Percentiles rank a stretch among this genome's conserved stretches.
Evolutionary conservation across 164 flowering plant genomes (phyloP).

Genomic region (Pachysandra terminalis): DNA sequence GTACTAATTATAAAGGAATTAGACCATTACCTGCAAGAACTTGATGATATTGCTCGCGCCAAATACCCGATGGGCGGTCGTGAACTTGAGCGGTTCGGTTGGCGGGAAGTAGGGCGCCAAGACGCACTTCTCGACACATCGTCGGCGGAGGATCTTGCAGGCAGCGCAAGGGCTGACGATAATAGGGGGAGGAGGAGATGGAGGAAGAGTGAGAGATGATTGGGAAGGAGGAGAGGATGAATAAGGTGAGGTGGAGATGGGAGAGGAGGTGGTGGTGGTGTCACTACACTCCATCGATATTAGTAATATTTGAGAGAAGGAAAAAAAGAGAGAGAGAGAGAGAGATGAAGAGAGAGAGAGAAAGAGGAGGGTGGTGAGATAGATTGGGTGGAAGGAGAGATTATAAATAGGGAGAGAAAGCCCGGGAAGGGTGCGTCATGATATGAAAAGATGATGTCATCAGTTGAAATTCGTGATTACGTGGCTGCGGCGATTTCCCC

Average conservation of each 20-base stretch:
- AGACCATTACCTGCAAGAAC: slow-evolving; percentile 43
- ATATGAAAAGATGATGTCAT: neutral
- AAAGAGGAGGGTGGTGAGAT: too few relatives aligned
- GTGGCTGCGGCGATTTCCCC: neutral
- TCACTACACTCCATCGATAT: too few relatives aligned
- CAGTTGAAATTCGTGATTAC: neutral
- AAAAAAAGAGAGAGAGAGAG: too few relatives aligned
- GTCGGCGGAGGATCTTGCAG: slow-evolving; percentile 46
- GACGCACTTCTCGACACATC: slow-evolving; percentile 52
- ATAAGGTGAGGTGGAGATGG: slow-evolving; percentile 4
- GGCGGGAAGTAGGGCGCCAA: slow-evolving; percentile 60
- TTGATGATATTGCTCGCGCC: slow-evolving; percentile 65
- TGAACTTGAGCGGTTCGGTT: slow-evolving; percentile 47
- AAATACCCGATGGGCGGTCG: slow-evolving; percentile 55
- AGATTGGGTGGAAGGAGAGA: too few relatives aligned
- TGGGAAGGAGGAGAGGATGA: slow-evolving; percentile 22
- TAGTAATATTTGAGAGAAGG: too few relatives aligned
- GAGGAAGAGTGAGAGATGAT: neutral
- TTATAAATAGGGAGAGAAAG: neutral
- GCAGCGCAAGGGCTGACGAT: slow-evolving; percentile 54
- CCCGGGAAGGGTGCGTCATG: slow-evolving; percentile 4
- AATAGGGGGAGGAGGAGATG: slow-evolving; percentile 18
- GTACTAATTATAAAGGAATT: neutral
- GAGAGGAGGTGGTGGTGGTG: slow-evolving; percentile 5
- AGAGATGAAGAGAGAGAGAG: too few relatives aligned